A percentile compares a stretch with the other conserved stretches of the same genome.
These are phyloP conservation scores for Lichenothelia convexa DNA, from an alignment of 495 filamentous ascomycete species.

Conservation along the genomic window DNA sequence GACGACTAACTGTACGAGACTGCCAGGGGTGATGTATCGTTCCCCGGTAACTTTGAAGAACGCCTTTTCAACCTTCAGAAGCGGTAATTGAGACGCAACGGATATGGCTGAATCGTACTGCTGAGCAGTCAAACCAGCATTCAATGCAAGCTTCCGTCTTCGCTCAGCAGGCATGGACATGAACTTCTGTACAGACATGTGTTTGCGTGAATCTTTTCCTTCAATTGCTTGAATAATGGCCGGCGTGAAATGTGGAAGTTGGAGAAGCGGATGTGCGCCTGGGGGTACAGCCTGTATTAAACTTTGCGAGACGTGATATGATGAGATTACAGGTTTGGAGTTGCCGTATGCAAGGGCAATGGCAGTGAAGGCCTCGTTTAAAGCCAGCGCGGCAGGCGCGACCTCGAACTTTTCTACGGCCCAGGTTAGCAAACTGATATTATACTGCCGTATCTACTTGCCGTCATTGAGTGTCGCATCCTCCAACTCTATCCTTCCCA, in stretches of 20 bases:
- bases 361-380: slow-evolving; percentile 70
- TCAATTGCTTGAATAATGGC: slow-evolving; percentile 57
- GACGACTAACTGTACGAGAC: slow-evolving; percentile 79
- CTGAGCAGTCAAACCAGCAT: slow-evolving; percentile 52
- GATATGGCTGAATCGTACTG: slow-evolving; percentile 51
- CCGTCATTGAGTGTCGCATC: slow-evolving; percentile 55
- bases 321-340: slow-evolving; percentile 58
- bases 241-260: slow-evolving; percentile 76
- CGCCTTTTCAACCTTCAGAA: slow-evolving; percentile 70
- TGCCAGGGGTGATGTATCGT: slow-evolving; percentile 78
- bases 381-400: slow-evolving; percentile 63
- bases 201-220: slow-evolving; percentile 48
- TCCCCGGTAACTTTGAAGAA: slow-evolving; percentile 98
- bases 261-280: slow-evolving; percentile 67
- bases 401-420: slow-evolving; percentile 48
- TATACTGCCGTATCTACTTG: slow-evolving; percentile 24
- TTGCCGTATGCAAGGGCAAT: slow-evolving; percentile 79
- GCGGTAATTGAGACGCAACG: slow-evolving; percentile 66
- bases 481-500: slow-evolving; percentile 64
- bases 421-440: slow-evolving; percentile 1
- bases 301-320: slow-evolving; percentile 66
- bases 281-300: slow-evolving; percentile 80
- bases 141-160: slow-evolving; percentile 48
- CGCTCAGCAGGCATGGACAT: slow-evolving; percentile 63
- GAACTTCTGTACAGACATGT: slow-evolving; percentile 67